Percentiles rank a stretch among this genome's conserved stretches.
Evolutionary conservation across 495 filamentous ascomycete genomes (phyloP).

Genomic region (Lichenothelia convexa): DNA sequence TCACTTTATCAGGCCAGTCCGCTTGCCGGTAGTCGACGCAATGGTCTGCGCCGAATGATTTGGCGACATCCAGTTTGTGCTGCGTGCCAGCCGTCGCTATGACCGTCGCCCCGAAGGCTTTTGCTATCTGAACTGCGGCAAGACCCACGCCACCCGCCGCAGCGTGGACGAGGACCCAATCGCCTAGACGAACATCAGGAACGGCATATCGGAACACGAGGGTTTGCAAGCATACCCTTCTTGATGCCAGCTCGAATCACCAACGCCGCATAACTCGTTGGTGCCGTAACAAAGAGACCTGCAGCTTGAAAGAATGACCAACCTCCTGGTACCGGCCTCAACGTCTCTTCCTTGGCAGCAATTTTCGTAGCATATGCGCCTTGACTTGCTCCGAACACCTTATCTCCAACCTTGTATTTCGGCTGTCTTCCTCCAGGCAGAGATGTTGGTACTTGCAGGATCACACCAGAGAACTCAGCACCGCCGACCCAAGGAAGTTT

Average conservation of each 20-base stretch:
- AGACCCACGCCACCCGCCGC: conserved; percentile 85
- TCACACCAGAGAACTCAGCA: conserved; percentile 65
- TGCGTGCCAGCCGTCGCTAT: conserved; percentile 70
- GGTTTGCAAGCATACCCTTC: conserved; percentile 20
- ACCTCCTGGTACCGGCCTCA: conserved; percentile 56
- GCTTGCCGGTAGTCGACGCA: conserved; percentile 55
- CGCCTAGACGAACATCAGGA: conserved; percentile 22
- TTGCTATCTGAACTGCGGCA: conserved; percentile 84
- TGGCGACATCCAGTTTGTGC: conserved; percentile 63
- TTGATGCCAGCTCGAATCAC: conserved; percentile 61
- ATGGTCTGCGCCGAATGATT: conserved; percentile 66
- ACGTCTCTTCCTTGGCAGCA: conserved; percentile 40
- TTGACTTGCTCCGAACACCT: conserved; percentile 73
- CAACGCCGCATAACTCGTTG: conserved; percentile 74
- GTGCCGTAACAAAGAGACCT: conserved; percentile 77
- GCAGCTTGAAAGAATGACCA: conserved; percentile 77
- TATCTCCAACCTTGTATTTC: conserved; percentile 55
- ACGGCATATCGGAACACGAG: neutral
- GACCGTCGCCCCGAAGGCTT: conserved; percentile 74
- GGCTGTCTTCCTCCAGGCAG: conserved; percentile 8
- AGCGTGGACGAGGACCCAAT: conserved; percentile 82
- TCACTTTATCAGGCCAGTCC: conserved; percentile 60
- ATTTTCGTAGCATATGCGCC: conserved; percentile 72
- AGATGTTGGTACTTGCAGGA: conserved; percentile 44
- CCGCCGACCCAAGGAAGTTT: conserved; percentile 75